Evolutionary conservation across 352 stramenopile species (phyloP).

Genomic region (Blastocystis sp.): DNA sequence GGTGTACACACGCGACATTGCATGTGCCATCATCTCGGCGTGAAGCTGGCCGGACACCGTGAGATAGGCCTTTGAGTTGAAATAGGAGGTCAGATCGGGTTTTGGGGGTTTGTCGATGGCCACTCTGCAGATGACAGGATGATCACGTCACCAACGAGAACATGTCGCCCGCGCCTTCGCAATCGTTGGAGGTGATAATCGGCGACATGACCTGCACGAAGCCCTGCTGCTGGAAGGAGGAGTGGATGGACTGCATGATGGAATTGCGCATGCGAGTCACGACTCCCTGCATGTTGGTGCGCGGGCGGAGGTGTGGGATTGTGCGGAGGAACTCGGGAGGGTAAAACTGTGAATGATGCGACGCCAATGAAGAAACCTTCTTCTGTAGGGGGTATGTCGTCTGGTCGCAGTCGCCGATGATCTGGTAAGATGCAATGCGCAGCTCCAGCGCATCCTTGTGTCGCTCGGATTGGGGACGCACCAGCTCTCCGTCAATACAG

Average conservation of each 20-base stretch:
- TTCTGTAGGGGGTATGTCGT: conserved; percentile 79
- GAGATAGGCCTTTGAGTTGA: conserved; percentile 81
- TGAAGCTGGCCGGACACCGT: conserved; percentile 96
- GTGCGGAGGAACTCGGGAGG: conserved; percentile 83
- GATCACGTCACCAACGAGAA: conserved; percentile 2
- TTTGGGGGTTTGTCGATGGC: conserved; percentile 55
- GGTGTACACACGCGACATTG: conserved; percentile 86
- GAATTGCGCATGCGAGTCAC: conserved; percentile 87
- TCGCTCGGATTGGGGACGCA: background rate
- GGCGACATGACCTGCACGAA: conserved; percentile 91
- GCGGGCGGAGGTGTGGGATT: conserved; percentile 85
- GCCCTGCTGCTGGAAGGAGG: conserved; percentile 86
- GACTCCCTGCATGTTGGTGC: conserved; percentile 79
- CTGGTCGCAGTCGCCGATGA: conserved; percentile 33
- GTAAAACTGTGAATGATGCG: conserved; percentile 35
- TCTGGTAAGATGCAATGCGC: conserved; percentile 10
- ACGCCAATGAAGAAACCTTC: conserved; percentile 80
- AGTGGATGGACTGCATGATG: conserved; percentile 86
- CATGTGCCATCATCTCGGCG: conserved; percentile 87
- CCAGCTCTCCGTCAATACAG: background rate
- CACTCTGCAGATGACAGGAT: conserved; percentile 80
- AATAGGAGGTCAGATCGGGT: conserved; percentile 74
- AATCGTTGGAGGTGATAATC: conserved; percentile 92
- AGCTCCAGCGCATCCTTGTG: conserved; percentile 58
- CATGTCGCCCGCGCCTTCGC: conserved; percentile 92